Percentiles rank a stretch among this genome's conserved stretches.
These are phyloP conservation scores for Chaetothyriales sp. DNA, from an alignment of 2,329 filamentous ascomycete genomes.

Conservation along the genomic window DNA sequence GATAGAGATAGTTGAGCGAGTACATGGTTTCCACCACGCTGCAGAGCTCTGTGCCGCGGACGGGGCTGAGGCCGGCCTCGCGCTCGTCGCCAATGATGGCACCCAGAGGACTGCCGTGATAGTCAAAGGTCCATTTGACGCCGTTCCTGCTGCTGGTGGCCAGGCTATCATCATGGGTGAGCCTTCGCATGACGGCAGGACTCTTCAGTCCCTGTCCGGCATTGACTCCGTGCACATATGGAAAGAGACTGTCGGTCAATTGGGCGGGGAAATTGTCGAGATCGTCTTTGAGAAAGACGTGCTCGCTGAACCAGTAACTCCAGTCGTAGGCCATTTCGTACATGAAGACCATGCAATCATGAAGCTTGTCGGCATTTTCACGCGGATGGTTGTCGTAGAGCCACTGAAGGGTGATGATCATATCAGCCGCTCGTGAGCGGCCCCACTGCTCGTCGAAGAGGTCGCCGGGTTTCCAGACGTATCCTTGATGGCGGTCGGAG, in stretches of 20 bases:
- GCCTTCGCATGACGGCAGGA: conserved; percentile 32
- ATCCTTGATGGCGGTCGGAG: conserved; percentile 38
- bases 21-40: conserved; percentile 40
- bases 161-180: conserved; percentile 32
- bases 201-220: conserved; percentile 36
- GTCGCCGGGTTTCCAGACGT: conserved; percentile 33
- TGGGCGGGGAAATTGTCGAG: conserved; percentile 23
- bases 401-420: conserved; percentile 37
- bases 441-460: conserved; percentile 31
- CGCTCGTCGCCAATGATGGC: conserved; percentile 39
- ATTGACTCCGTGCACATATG: conserved; percentile 36
- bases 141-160: conserved; percentile 28
- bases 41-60: conserved; percentile 37
- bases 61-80: conserved; percentile 32
- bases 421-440: conserved; percentile 29
- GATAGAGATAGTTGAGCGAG: conserved; percentile 39
- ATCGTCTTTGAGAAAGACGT: conserved; percentile 26
- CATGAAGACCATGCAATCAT: conserved; percentile 33
- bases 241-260: conserved; percentile 23
- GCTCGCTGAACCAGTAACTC: conserved; percentile 28
- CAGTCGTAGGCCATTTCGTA: conserved; percentile 29
- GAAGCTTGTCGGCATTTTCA: conserved; percentile 24
- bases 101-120: conserved; percentile 37
- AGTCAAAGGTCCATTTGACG: conserved; percentile 35
- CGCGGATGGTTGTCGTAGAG: conserved; percentile 33